phyloP scores from a whole-genome alignment of 2,329 filamentous ascomycete species.

The Colletotrichum liriopes region DNA sequence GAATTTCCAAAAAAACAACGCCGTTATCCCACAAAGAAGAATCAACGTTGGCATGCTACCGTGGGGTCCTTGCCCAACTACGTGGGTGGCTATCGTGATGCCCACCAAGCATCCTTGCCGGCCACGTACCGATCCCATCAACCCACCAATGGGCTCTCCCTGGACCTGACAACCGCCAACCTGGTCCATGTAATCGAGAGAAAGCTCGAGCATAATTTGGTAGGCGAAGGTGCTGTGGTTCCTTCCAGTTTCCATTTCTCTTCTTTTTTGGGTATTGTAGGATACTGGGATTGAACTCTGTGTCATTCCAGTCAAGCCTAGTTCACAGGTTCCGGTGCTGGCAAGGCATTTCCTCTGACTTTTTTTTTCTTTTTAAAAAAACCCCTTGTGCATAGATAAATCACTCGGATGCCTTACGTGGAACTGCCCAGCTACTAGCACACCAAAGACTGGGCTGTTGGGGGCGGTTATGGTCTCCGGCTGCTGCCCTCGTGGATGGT shows the following conservation, averaged over 20 bases:
- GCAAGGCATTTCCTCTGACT: too few relatives aligned
- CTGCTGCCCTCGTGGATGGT: conserved; percentile 9
- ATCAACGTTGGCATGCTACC: not conserved
- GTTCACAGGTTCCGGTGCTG: too few relatives aligned
- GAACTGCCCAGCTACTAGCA: not conserved
- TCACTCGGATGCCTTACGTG: not conserved
- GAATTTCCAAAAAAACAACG: conserved; percentile 26
- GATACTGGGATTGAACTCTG: not conserved
- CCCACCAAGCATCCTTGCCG: conserved; percentile 3
- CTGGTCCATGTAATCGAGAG: conserved; percentile 19
- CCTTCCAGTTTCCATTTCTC: not conserved
- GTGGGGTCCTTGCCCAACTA: conserved; percentile 7
- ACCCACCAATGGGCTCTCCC: conserved; percentile 27
- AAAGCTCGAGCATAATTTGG: not conserved
- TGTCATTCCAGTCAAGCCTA: not conserved
- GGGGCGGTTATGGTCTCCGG: not conserved
- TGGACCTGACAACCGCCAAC: not conserved
- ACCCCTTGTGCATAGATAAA: too few relatives aligned
- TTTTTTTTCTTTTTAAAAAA: too few relatives aligned
- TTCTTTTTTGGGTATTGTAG: not conserved
- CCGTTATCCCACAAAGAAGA: conserved; percentile 3
- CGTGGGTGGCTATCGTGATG: conserved; percentile 7
- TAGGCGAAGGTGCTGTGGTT: conserved; percentile 11
- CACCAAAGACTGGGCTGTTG: not conserved
- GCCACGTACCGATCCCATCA: conserved; percentile 15